A percentile compares a stretch with the other conserved stretches of the same genome.
phyloP scores from a whole-genome alignment of 2,329 filamentous ascomycete species.

The Trichoderma sp. region DNA sequence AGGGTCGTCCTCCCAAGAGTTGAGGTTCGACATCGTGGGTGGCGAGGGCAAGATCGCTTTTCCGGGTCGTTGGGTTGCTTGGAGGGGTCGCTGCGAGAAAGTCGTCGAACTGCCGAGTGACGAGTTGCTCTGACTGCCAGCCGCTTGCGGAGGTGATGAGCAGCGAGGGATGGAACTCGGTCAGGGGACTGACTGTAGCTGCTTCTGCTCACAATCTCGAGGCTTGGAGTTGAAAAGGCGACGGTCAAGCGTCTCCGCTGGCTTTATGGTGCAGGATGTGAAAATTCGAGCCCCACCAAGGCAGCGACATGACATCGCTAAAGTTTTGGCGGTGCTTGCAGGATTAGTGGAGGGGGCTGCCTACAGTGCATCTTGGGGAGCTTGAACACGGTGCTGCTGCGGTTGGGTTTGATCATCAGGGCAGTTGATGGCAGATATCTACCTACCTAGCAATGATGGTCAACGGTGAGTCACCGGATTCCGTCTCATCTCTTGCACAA shows the following conservation, averaged over 20 bases:
- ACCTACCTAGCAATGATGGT: no score
- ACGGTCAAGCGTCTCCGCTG: slow-evolving; percentile 28
- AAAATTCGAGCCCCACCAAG: slow-evolving; percentile 48
- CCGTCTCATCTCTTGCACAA: background rate
- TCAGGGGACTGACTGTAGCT: slow-evolving; percentile 2
- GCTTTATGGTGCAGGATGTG: slow-evolving; percentile 39
- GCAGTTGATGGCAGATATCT: no score
- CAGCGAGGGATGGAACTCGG: background rate
- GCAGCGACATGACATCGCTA: slow-evolving; percentile 38
- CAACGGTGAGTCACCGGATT: background rate
- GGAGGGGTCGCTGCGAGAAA: slow-evolving; percentile 11
- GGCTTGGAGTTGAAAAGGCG: slow-evolving; percentile 24
- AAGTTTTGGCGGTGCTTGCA: slow-evolving; percentile 27
- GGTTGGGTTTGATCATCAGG: background rate
- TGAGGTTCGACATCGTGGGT: slow-evolving; percentile 76
- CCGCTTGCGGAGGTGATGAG: background rate
- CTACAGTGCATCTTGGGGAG: slow-evolving; percentile 14
- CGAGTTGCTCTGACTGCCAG: slow-evolving; percentile 1
- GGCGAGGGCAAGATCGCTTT: slow-evolving; percentile 35
- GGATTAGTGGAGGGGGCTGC: slow-evolving; percentile 35
- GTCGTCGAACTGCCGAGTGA: background rate
- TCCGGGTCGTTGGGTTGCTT: background rate
- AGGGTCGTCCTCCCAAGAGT: slow-evolving; percentile 93
- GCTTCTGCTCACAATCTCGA: slow-evolving; percentile 21
- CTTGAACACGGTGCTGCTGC: background rate